Evolutionary conservation across 2,329 filamentous ascomycete genomes (phyloP).

Genomic region (Gyromitra esculenta): DNA sequence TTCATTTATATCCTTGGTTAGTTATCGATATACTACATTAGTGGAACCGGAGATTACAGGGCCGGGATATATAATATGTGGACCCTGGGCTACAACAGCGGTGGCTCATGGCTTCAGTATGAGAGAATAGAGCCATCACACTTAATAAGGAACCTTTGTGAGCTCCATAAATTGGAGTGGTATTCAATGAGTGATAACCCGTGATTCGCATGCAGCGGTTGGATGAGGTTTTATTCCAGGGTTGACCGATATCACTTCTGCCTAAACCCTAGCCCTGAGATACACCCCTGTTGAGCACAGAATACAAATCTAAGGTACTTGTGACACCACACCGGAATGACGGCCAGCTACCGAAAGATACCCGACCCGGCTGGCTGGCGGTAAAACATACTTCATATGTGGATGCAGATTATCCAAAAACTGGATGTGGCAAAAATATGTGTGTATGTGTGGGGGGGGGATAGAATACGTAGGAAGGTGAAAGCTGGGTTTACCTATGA

Average conservation of each 20-base stretch:
- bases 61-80: neutral
- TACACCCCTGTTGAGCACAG: neutral
- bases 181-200: neutral
- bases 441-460: neutral
- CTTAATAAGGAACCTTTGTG: no score
- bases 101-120: neutral
- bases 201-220: neutral
- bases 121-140: neutral
- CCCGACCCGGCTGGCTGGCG: constrained; percentile 18
- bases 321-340: constrained; percentile 11
- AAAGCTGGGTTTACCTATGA: neutral
- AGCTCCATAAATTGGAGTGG: neutral
- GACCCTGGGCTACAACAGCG: neutral
- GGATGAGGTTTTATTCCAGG: neutral
- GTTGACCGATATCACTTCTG: neutral
- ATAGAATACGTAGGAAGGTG: neutral
- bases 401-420: constrained; percentile 8
- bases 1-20: neutral
- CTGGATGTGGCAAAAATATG: neutral
- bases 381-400: constrained; percentile 5
- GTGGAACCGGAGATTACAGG: neutral
- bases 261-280: constrained; percentile 2
- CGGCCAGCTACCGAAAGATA: constrained; percentile 13
- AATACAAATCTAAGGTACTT: neutral
- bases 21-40: neutral